These are phyloP conservation scores for Fusarium sp. DNA, from an alignment of 2,329 filamentous ascomycete genomes.

Conservation along the genomic window DNA sequence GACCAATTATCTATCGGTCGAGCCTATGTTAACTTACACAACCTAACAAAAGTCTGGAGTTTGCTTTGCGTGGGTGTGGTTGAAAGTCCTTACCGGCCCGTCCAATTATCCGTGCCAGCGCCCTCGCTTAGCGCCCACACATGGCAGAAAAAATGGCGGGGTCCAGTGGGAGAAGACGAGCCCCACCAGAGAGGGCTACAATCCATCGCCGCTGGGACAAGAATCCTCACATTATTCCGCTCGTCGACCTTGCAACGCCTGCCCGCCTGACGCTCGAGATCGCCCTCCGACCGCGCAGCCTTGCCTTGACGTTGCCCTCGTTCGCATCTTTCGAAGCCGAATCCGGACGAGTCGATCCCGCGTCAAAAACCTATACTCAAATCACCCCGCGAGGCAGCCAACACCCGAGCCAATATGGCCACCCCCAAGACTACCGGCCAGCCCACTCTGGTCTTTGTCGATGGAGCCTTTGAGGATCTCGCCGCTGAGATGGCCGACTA, in stretches of 20 bases:
- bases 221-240: conserved; percentile 45
- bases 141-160: conserved; percentile 53
- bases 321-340: conserved; percentile 32
- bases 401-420: conserved; percentile 40
- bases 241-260: conserved; percentile 42
- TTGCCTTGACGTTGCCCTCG: conserved; percentile 11
- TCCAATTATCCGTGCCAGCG: conserved; percentile 45
- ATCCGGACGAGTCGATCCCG: conserved; percentile 31
- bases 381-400: conserved; percentile 31
- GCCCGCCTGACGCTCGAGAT: conserved; percentile 38
- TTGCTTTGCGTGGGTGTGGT: conserved; percentile 1
- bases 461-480: conserved; percentile 93
- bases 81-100: not conserved
- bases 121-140: conserved; percentile 55
- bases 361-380: conserved; percentile 30
- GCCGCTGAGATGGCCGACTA: conserved; percentile 94
- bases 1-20: not conserved
- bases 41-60: conserved; percentile 27
- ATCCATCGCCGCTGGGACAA: conserved; percentile 13
- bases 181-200: conserved; percentile 53
- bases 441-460: conserved; percentile 75
- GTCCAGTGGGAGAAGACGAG: conserved; percentile 36
- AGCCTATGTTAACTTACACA: conserved; percentile 19
- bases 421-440: conserved; percentile 55
- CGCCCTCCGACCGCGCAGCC: conserved; percentile 27